Conservation (phyloP, 2,329 filamentous ascomycete genomes). For the Escovopsis sp. region DNA sequence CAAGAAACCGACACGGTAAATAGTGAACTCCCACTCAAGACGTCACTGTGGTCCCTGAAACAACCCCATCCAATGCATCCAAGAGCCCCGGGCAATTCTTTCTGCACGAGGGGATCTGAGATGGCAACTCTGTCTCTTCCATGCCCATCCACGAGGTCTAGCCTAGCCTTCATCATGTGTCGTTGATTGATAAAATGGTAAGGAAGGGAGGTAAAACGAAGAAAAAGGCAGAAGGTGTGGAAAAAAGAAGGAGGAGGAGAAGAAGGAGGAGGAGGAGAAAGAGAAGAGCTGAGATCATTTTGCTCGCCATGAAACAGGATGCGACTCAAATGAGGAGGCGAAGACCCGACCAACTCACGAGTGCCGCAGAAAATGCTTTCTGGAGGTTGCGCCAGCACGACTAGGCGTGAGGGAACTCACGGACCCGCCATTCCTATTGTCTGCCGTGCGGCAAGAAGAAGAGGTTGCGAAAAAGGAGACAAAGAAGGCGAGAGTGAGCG, state of each 20-base stretch:
- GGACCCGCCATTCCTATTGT: too few relatives aligned
- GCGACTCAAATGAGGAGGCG: background rate
- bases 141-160: background rate
- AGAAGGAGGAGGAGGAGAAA: background rate
- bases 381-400: background rate
- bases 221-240: background rate
- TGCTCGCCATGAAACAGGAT: background rate
- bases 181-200: background rate
- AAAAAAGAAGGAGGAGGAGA: background rate
- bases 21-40: too few relatives aligned
- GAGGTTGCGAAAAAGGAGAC: too few relatives aligned
- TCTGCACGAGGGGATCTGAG: too few relatives aligned
- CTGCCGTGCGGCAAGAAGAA: too few relatives aligned
- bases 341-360: too few relatives aligned
- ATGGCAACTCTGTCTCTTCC: background rate
- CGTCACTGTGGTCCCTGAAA: background rate
- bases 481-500: background rate
- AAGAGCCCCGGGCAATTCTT: too few relatives aligned
- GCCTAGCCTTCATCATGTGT: too few relatives aligned
- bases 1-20: too few relatives aligned
- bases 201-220: background rate
- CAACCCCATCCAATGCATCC: background rate
- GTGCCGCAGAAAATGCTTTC: too few relatives aligned
- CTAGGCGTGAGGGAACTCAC: background rate
- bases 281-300: background rate